phyloP scores from a whole-genome alignment of 2,329 filamentous ascomycete species.

The Cladophialophora exuberans region DNA sequence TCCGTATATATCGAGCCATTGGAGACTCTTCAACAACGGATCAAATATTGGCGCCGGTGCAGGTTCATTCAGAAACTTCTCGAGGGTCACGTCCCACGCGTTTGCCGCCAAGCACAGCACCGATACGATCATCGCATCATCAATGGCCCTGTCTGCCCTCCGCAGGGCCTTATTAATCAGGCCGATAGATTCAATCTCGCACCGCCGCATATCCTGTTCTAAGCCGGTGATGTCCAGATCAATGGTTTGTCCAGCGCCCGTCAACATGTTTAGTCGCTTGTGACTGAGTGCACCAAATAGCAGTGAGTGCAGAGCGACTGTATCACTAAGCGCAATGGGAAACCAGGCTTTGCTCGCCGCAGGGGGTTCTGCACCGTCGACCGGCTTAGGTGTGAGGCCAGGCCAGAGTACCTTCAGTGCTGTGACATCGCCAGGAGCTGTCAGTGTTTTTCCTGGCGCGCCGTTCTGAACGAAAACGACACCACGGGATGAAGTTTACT shows the following conservation, averaged over 20 bases:
- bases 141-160: background rate
- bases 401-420: slow-evolving; percentile 14
- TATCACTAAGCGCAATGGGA: slow-evolving; percentile 9
- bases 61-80: slow-evolving; percentile 2
- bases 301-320: slow-evolving; percentile 10
- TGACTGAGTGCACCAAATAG: slow-evolving; percentile 14
- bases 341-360: slow-evolving; percentile 9
- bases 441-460: background rate
- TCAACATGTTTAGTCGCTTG: slow-evolving; percentile 8
- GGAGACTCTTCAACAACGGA: slow-evolving; percentile 13
- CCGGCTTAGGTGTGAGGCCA: slow-evolving; percentile 5
- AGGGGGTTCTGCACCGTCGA: background rate
- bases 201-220: slow-evolving; percentile 12
- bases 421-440: background rate
- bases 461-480: background rate
- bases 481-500: background rate
- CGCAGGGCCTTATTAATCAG: slow-evolving; percentile 10
- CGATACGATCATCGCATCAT: slow-evolving; percentile 11
- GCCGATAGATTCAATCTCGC: slow-evolving; percentile 4
- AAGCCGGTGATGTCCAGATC: background rate
- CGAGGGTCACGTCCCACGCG: slow-evolving; percentile 11
- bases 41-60: slow-evolving; percentile 10
- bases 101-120: slow-evolving; percentile 14
- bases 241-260: background rate
- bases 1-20: slow-evolving; percentile 14